Base-by-base conservation (phyloP, 1,284 basidiomycete species). In the Boletus hoseneyae region DNA sequence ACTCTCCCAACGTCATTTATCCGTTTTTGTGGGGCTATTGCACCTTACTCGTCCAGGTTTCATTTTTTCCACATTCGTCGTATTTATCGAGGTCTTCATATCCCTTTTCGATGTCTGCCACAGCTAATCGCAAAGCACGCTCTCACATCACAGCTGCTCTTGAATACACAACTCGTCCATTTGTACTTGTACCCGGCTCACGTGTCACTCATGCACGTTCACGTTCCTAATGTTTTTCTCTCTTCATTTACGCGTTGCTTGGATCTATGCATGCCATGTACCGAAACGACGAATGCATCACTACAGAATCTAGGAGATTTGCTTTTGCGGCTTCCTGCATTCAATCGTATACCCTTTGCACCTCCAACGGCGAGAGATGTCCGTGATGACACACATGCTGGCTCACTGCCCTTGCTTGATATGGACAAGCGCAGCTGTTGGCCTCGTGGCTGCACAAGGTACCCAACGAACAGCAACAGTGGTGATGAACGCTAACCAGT, bases 111-210 rank as follows among this genome's bases (percentile, higher is more conserved):
- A 42, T 43, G 51, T 45, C 30, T 44, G 45, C 27, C 23, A 38
- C 42, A 27, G 37, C 42, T 44, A 51, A 18, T 46, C 29, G 21
- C 42, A 13, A 42, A 11, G 7, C 47, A 30, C 32, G 37, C 30
- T 39, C 15, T 12, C 45, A 32, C 36, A 37, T 27, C 37, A 47
- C 41, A 18, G 41, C 34, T 50, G 10, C 18, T 51, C 9, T 50
- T 36, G 46, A 53, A 41, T 56, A 40, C 39, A 42, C 45, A 50
- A 42, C 51, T 53, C 51, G 62, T 49, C 19, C 61, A 63, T 49
- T 38, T 63, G 61, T 63, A 63, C 36, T 51, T 41, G 50, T 65
- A 57, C 23, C 47, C 47, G 39, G 57, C 39, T 37, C 47, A 52
- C 11, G 38, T 38, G 42, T 23, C 41, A 52, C 42, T 27, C 42